Base-by-base conservation (phyloP, 2,329 filamentous ascomycete genomes). In the Diaporthe citrichinensis region DNA sequence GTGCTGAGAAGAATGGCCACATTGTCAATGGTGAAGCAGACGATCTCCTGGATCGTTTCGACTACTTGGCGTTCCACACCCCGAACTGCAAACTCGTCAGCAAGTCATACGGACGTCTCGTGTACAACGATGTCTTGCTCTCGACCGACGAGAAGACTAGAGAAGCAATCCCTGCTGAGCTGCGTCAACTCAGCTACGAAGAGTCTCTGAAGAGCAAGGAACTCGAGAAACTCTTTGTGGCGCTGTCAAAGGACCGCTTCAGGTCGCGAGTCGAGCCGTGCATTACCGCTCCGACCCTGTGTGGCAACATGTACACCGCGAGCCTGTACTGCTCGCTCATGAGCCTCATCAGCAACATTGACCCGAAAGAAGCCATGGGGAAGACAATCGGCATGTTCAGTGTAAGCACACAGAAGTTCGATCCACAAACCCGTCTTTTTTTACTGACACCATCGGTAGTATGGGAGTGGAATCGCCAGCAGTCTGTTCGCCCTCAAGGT, bases 221-320 rank as follows among this genome's bases (percentile, higher is more conserved):
- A 68, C 90, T 97, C 53, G 94, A 97, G 89, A 96, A 96, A 91
- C 93, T 93, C 77, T 97, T 97, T 84, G 94, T 97, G 93, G 88
- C 83, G 75, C 88, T 96, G 80, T 93, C 93, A 84, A 96, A 96
- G 91, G 96, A 96, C 89, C 91, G 91, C 80, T 96, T 94, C 86
- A 90, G 91, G 82, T 93, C 95, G 85, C 92, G 94, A 80, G 93
- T 97, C 80, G 88, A 89, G 83, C 93, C 94, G 71, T 87, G 89
- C 81, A 92, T 94, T 83, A 90, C 95, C 85, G 93, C 95, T 44
- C 92, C 94, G 78, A 96, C 94, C 78, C 90, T 94, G 84, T 94
- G 93, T 84, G 91, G 90, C 79, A 92, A 92, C 88, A 91, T 91
- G 90, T 92, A 92, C 88, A 91, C 89, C 81, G 90, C 85, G 78